phyloP scores from a whole-genome alignment of 257 asterid species.

The Petunia secreta region DNA sequence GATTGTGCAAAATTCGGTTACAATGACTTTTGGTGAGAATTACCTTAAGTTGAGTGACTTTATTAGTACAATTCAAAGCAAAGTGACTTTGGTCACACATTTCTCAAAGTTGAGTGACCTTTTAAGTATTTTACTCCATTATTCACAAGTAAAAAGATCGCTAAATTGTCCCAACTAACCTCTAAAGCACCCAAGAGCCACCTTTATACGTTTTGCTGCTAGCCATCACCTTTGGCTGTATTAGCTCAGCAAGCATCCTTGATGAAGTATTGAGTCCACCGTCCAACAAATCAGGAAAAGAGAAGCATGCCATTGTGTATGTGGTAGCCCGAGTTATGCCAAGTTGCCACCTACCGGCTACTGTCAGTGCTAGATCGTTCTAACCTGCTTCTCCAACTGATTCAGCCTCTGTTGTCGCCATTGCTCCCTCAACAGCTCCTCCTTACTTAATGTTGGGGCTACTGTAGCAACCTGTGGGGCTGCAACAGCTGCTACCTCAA shows the following conservation, averaged over 20 bases:
- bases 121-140: too few relatives aligned
- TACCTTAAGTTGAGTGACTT: too few relatives aligned
- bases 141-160: constrained; percentile 41
- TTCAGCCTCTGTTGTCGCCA: not conserved
- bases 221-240: constrained; percentile 39
- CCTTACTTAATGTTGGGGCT: constrained; percentile 24
- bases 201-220: constrained; percentile 45
- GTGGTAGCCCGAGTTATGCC: constrained; percentile 37
- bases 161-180: constrained; percentile 30
- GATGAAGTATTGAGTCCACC: constrained; percentile 43
- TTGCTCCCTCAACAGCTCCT: constrained; percentile 21
- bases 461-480: constrained; percentile 29
- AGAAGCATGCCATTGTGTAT: constrained; percentile 38
- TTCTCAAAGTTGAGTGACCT: too few relatives aligned
- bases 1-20: too few relatives aligned
- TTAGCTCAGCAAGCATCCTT: constrained; percentile 48
- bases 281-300: not conserved
- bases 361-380: too few relatives aligned
- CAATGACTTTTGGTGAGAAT: too few relatives aligned
- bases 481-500: constrained; percentile 26
- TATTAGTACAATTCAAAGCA: too few relatives aligned
- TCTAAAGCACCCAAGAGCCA: constrained; percentile 27
- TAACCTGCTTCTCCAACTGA: too few relatives aligned
- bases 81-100: too few relatives aligned
- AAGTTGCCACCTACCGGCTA: constrained; percentile 47